Percentiles rank a stretch among this genome's conserved stretches.
phyloP scores from a whole-genome alignment of 2,329 filamentous ascomycete genomes.

The Aspergillus pseudonomiae region DNA sequence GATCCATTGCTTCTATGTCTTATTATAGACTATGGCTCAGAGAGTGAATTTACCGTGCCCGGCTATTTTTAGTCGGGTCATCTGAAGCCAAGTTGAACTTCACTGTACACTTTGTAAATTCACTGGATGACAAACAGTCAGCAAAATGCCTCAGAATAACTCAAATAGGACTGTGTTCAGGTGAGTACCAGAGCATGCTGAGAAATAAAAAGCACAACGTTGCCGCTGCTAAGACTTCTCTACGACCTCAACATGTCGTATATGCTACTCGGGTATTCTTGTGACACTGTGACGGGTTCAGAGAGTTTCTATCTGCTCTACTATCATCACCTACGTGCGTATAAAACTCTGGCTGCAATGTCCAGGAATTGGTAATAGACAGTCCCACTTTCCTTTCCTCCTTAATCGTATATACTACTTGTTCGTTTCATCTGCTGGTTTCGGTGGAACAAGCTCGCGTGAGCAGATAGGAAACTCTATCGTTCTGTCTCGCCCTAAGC shows the following conservation, averaged over 20 bases:
- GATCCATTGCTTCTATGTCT: background rate
- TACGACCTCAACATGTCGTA: background rate
- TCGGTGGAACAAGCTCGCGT: background rate
- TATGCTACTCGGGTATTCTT: background rate
- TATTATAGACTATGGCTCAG: background rate
- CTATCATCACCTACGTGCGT: background rate
- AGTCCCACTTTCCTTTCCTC: background rate
- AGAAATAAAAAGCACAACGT: background rate
- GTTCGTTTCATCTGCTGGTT: background rate
- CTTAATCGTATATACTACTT: background rate
- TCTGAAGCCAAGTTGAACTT: background rate
- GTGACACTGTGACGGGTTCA: background rate
- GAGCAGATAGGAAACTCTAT: background rate
- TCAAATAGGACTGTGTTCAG: too few species aligned
- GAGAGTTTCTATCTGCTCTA: background rate
- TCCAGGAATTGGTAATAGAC: background rate
- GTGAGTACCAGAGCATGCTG: too few species aligned
- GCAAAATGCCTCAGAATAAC: background rate
- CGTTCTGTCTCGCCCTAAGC: background rate
- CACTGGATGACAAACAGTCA: background rate
- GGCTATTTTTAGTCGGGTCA: slow-evolving; percentile 1
- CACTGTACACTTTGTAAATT: background rate
- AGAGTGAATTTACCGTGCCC: background rate
- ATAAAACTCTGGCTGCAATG: background rate
- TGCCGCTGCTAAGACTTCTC: background rate